Percentiles rank a stretch among this genome's conserved stretches.
Conservation (phyloP, 2,329 filamentous ascomycete genomes). For the Ophiostoma piceae region DNA sequence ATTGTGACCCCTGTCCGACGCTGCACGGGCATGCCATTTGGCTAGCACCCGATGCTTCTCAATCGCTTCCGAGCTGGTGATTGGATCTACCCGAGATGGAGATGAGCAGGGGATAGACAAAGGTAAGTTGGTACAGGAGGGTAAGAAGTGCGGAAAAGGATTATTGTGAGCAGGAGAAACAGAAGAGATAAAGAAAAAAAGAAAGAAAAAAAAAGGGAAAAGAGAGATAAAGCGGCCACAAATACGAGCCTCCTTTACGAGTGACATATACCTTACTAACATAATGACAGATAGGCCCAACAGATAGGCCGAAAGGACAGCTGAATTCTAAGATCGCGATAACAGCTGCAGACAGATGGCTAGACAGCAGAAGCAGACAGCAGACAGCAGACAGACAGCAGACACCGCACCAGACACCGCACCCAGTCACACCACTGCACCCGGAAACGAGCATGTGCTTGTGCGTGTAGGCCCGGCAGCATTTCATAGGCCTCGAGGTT, state of each 20-base stretch:
- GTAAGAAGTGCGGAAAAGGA: too few relatives aligned
- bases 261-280: conserved; percentile 10
- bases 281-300: background rate
- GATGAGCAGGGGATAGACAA: background rate
- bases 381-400: too few relatives aligned
- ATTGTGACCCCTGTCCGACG: background rate
- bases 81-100: conserved; percentile 8
- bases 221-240: background rate
- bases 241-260: conserved; percentile 1
- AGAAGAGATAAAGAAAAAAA: background rate
- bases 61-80: background rate
- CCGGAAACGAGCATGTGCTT: background rate
- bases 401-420: background rate
- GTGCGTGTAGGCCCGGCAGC: background rate
- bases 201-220: background rate
- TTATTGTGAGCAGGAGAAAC: background rate
- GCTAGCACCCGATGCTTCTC: background rate
- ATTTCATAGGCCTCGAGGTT: background rate
- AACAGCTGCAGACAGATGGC: background rate
- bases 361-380: background rate
- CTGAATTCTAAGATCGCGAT: too few relatives aligned
- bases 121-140: background rate
- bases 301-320: background rate
- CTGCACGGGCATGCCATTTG: background rate
- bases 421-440: background rate